Base-by-base conservation (phyloP, 805 yeast genomes). In the Wickerhamomyces queroliae region DNA sequence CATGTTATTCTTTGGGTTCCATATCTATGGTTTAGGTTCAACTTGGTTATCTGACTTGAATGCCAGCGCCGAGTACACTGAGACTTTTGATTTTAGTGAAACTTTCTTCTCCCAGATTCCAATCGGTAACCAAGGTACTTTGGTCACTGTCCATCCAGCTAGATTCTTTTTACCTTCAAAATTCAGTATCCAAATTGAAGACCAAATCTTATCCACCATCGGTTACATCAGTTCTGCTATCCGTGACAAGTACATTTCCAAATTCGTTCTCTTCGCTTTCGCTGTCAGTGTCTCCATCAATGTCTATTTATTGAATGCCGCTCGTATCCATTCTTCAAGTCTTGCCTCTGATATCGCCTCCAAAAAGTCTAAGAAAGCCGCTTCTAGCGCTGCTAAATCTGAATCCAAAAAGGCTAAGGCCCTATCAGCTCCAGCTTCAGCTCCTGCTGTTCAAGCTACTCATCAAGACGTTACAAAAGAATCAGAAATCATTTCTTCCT, bases 261-360 rank as follows among this genome's bases (percentile, higher is more conserved):
- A 90, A 58, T 75, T 80, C 46, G 69, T 89, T 38, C 74, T 90
- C 33, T 70, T 84, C 45, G 79, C 78, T 10, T 77, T 90, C 44
- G 79, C 83, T 20, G 65, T 86, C 47, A 84, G 95, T 48, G 74
- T 87, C 40, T 79, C 83, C 6, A 79, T 86, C 47, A 93, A 93
- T 59, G 78, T 84, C 37, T 91, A 90, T 61, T 71, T 93, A 49
- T 73, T 91, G 59, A 87, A 88, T 53, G 93, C 87, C 41, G 83
- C 95, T n/a, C 75, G 85, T 59, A 69, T 72, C 39, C 85, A 83
- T 50, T 68, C 76, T 8, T 61, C 59, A 33, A 56, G 61, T 40
- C 66, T 52, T 28, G 55, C 46, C 29, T 46, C 45, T 15, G 49
- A 42, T 29, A 41, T 52, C 33, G 50, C 51, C 34, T 32, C 40